A percentile compares a stretch with the other conserved stretches of the same genome.
Evolutionary conservation across 2,329 filamentous ascomycete species (phyloP).

Genomic region (Emergomyces pasteurianus): DNA sequence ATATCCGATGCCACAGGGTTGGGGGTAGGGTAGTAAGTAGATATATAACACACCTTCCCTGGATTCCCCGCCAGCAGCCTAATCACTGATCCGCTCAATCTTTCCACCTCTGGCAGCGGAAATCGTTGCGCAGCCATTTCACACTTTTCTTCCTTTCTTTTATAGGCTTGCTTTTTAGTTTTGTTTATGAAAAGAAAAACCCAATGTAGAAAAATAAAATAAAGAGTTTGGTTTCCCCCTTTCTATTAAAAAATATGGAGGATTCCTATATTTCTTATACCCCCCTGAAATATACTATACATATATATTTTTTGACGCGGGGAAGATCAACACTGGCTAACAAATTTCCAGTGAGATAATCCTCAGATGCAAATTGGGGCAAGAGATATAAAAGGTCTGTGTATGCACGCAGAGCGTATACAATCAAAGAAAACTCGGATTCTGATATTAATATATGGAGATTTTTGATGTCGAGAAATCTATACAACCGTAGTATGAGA

Average conservation of each 20-base stretch:
- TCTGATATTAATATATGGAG: background rate
- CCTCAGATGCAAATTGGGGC: background rate
- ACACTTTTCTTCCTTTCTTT: background rate
- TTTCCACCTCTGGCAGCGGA: conserved; percentile 59
- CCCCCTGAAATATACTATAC: background rate
- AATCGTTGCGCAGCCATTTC: conserved; percentile 51
- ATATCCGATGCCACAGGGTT: background rate
- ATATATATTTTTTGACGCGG: no score
- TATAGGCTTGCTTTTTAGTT: background rate
- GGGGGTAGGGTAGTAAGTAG: background rate
- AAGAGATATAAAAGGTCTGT: background rate
- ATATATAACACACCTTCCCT: conserved; percentile 50
- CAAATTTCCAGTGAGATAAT: background rate
- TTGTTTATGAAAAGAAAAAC: background rate
- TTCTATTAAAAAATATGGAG: background rate
- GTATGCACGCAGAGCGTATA: background rate
- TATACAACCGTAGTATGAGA: background rate
- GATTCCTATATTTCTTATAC: background rate
- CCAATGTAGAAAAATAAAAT: background rate
- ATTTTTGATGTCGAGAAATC: background rate
- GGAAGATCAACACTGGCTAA: background rate
- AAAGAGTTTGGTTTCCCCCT: background rate
- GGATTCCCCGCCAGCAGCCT: conserved; percentile 86
- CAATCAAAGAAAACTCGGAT: background rate
- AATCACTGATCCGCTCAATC: conserved; percentile 65